Percentiles rank a stretch among this genome's conserved stretches.
Conservation (phyloP, 139 green algal species). For the Pleodorina starrii region DNA sequence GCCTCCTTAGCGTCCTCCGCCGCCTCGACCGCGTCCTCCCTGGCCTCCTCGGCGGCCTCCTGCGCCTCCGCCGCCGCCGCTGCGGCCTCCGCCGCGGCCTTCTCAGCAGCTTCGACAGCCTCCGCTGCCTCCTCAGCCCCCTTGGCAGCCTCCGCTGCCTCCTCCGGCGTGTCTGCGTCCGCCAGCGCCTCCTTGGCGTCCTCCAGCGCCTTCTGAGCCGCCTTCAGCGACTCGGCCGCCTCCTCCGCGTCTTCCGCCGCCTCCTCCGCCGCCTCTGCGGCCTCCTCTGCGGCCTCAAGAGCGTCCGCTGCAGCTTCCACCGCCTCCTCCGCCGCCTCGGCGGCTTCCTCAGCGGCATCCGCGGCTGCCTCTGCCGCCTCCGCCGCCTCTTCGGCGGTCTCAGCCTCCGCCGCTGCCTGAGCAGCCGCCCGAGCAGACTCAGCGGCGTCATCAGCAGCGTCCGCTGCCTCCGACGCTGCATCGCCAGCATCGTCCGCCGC, state of each 20-base stretch:
- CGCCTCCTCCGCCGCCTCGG: not conserved
- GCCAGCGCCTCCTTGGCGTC: not conserved
- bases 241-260: not conserved
- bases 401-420: not conserved
- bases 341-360: not conserved
- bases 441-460: not conserved
- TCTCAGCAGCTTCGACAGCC: not conserved
- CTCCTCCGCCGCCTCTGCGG: not conserved
- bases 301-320: not conserved
- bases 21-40: not conserved
- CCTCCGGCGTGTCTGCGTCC: not conserved
- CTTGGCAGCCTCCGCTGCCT: not conserved
- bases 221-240: not conserved
- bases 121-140: not conserved
- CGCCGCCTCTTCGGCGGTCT: not conserved
- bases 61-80: not conserved
- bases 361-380: not conserved
- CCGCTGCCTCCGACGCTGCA: not conserved
- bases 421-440: not conserved
- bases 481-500: not conserved
- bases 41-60: not conserved
- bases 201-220: not conserved
- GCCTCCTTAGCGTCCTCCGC: not conserved
- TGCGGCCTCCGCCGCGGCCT: not conserved
- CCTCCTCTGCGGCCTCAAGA: not conserved